These are phyloP conservation scores for Monilinia fructigena DNA, from an alignment of 2,329 filamentous ascomycete species.

Conservation along the genomic window DNA sequence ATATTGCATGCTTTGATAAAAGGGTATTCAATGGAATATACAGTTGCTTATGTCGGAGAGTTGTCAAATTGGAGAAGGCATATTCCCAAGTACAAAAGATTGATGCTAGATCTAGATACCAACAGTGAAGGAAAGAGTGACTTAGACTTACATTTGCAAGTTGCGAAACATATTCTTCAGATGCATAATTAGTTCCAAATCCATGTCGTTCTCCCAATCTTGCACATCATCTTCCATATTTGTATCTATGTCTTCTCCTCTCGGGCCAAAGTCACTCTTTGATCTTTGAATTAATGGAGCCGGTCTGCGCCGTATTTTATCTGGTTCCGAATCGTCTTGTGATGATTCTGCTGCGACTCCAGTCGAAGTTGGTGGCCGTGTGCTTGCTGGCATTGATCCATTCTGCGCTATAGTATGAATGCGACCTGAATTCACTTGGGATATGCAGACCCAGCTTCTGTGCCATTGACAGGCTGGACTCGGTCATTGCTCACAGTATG, in stretches of 20 bases:
- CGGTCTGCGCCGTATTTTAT: slow-evolving; percentile 31
- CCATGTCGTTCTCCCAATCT: slow-evolving; percentile 57
- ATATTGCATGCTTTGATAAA: slow-evolving; percentile 13
- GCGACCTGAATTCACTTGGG: slow-evolving; percentile 15
- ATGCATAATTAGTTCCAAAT: slow-evolving; percentile 71
- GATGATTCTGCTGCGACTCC: slow-evolving; percentile 34
- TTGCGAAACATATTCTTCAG: slow-evolving; percentile 66
- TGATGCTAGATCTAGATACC: slow-evolving; percentile 10
- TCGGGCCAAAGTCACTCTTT: slow-evolving; percentile 53
- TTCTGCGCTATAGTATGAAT: slow-evolving; percentile 11
- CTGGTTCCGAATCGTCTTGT: slow-evolving; percentile 36
- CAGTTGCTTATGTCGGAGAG: background rate
- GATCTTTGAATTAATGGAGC: slow-evolving; percentile 42
- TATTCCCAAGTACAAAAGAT: background rate
- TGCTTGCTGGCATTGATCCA: slow-evolving; percentile 5
- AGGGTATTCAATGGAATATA: slow-evolving; percentile 3
- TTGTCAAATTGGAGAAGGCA: background rate
- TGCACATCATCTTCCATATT: slow-evolving; percentile 34
- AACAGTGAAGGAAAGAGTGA: slow-evolving; percentile 35
- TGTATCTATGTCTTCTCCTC: slow-evolving; percentile 40
- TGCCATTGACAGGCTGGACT: slow-evolving; percentile 24
- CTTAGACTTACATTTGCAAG: slow-evolving; percentile 60
- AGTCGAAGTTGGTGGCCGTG: slow-evolving; percentile 32
- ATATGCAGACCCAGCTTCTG: slow-evolving; percentile 8
- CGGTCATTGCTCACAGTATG: slow-evolving; percentile 35